Evolutionary conservation across 768 basidiomycete species (phyloP).

Genomic region (Nidularia pulvinata): DNA sequence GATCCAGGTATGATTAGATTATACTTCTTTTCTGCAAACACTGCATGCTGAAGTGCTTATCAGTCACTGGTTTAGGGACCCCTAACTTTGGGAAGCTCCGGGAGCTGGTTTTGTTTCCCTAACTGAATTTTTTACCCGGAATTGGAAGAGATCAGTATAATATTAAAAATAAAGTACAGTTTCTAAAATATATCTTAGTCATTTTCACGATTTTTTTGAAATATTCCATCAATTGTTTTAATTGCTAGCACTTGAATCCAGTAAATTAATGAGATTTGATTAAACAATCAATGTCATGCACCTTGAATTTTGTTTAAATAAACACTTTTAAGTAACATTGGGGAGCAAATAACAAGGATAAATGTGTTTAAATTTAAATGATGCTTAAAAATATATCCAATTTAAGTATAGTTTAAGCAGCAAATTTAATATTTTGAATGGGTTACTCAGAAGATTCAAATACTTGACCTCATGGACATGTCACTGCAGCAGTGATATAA

Average conservation of each 20-base stretch:
- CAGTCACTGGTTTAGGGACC: constrained; percentile 54
- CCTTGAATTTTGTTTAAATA: too few relatives aligned
- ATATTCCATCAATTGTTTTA: background rate
- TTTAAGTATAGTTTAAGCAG: too few relatives aligned
- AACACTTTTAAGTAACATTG: too few relatives aligned
- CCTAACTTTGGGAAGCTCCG: constrained; percentile 50
- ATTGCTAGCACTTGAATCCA: background rate
- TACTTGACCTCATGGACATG: too few relatives aligned
- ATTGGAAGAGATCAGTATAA: background rate
- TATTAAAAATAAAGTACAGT: background rate
- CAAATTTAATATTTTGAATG: too few relatives aligned
- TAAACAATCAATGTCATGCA: too few relatives aligned
- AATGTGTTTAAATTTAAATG: too few relatives aligned
- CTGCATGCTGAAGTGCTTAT: background rate
- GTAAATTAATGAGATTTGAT: too few relatives aligned
- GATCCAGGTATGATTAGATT: constrained; percentile 45
- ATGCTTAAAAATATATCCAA: too few relatives aligned
- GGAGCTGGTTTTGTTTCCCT: constrained; percentile 18
- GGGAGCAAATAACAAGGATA: too few relatives aligned
- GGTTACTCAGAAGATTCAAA: too few relatives aligned
- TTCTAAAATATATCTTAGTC: background rate
- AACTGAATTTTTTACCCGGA: background rate
- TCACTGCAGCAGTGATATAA: too few relatives aligned
- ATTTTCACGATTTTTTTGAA: background rate
- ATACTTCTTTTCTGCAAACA: background rate